Percentiles rank a stretch among this genome's conserved stretches.
phyloP scores from a whole-genome alignment of 805 yeast species.

The Candida ortonii region DNA sequence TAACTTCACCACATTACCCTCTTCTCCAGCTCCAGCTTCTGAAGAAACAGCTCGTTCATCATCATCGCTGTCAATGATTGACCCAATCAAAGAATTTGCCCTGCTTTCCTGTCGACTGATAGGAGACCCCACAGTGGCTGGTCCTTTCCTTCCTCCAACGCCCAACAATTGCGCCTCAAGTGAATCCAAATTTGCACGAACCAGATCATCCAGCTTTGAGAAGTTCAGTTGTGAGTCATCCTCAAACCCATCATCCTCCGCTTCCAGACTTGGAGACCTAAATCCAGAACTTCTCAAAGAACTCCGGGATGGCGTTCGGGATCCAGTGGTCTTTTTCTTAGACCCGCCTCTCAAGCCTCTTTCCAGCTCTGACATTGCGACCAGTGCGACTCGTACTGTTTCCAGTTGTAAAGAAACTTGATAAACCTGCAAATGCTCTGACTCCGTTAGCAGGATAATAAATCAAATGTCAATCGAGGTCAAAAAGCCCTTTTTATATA shows the following conservation, averaged over 20 bases:
- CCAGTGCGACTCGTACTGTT: no score
- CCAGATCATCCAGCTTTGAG: slow-evolving; percentile 21
- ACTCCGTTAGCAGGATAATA: no score
- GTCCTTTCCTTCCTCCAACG: no score
- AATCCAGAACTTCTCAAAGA: slow-evolving; percentile 14
- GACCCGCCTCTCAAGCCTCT: slow-evolving; percentile 15
- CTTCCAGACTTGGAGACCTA: slow-evolving; percentile 12
- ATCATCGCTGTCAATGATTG: slow-evolving; percentile 18
- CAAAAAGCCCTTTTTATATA: no score
- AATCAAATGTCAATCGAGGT: no score
- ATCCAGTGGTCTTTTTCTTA: slow-evolving; percentile 6
- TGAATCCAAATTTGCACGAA: slow-evolving; percentile 14
- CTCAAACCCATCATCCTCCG: slow-evolving; percentile 19
- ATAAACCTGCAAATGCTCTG: no score
- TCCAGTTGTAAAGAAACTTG: no score
- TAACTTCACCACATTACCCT: slow-evolving; percentile 17
- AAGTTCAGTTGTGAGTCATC: slow-evolving; percentile 21
- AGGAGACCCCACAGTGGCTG: no score
- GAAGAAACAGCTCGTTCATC: slow-evolving; percentile 8
- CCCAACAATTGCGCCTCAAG: slow-evolving; percentile 8
- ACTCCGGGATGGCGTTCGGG: slow-evolving; percentile 20
- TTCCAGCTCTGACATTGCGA: slow-evolving; percentile 20
- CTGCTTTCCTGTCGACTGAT: slow-evolving; percentile 25
- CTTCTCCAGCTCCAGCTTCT: slow-evolving; percentile 8
- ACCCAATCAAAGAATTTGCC: slow-evolving; percentile 26